A percentile compares a stretch with the other conserved stretches of the same genome.
These are phyloP conservation scores for Lolium perenne DNA, from an alignment of 176 grass and related monocot genomes.

Conservation along the genomic window DNA sequence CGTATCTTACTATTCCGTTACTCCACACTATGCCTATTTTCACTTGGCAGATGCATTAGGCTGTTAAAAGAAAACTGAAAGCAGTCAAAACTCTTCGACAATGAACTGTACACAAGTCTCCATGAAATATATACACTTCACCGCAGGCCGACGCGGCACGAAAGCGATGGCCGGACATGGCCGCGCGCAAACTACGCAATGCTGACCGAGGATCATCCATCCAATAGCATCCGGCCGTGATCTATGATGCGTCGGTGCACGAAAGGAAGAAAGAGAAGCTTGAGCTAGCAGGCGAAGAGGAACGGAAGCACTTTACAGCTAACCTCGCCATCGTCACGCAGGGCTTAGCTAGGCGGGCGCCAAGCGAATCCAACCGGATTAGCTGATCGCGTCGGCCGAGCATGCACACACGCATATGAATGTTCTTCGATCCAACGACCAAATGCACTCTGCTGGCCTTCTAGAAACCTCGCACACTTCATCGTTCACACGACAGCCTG, in stretches of 20 bases:
- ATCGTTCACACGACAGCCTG: neutral
- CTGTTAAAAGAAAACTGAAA: too few species aligned
- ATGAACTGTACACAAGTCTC: too few species aligned
- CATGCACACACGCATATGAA: neutral
- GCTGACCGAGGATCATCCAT: conserved; percentile 12
- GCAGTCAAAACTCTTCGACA: too few species aligned
- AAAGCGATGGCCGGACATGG: conserved; percentile 1
- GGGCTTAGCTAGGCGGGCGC: too few species aligned
- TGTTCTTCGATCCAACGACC: neutral
- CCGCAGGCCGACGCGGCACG: conserved; percentile 30
- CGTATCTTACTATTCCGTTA: too few species aligned
- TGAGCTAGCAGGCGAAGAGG: neutral
- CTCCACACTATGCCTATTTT: too few species aligned
- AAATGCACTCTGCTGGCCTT: too few species aligned
- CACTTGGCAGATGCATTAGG: too few species aligned
- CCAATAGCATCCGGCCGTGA: neutral
- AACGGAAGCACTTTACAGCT: conserved; percentile 18
- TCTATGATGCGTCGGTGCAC: conserved; percentile 3
- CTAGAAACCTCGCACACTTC: neutral
- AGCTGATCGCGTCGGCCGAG: neutral
- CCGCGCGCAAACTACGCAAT: neutral
- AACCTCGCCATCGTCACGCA: neutral
- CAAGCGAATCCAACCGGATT: neutral
- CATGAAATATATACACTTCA: too few species aligned
- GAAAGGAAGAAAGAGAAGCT: neutral